Conservation (phyloP, 2,329 filamentous ascomycete species). For the Paracoccidioides lutzii region DNA sequence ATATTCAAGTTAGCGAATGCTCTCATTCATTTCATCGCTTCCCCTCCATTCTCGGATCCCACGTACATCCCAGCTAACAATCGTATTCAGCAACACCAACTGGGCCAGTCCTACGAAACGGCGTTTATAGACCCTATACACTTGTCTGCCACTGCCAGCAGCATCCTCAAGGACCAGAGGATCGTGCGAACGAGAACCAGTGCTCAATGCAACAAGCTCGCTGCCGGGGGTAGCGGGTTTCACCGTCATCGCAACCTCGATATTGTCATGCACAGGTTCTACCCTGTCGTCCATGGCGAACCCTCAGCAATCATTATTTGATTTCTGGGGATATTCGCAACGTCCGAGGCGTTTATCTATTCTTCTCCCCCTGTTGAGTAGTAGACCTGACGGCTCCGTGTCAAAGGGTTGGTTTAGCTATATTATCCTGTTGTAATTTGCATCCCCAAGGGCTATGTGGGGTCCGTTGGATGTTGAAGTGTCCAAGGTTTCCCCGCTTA, state of each 20-base stretch:
- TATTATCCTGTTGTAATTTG: no score
- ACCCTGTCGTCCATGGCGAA: neutral
- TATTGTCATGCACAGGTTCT: neutral
- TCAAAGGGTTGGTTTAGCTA: no score
- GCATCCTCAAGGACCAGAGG: neutral
- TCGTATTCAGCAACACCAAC: slow-evolving; percentile 75
- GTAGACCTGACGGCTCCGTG: no score
- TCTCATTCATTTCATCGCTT: neutral
- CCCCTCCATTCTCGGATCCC: neutral
- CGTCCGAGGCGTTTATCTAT: neutral
- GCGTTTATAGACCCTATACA: slow-evolving; percentile 59
- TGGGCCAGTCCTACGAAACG: slow-evolving; percentile 80
- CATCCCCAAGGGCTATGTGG: no score
- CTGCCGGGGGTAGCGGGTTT: neutral
- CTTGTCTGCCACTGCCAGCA: slow-evolving; percentile 1
- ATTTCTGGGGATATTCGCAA: no score
- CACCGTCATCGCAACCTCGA: neutral
- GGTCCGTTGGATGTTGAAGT: no score
- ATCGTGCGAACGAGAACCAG: neutral
- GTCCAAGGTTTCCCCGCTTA: no score
- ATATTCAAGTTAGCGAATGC: neutral
- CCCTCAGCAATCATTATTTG: neutral
- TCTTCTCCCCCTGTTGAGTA: no score
- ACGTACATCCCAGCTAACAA: slow-evolving; percentile 92
- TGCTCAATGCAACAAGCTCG: neutral